Evolutionary conservation across 805 yeast genomes (phyloP).

Genomic region (Metschnikowia aberdeeniae): DNA sequence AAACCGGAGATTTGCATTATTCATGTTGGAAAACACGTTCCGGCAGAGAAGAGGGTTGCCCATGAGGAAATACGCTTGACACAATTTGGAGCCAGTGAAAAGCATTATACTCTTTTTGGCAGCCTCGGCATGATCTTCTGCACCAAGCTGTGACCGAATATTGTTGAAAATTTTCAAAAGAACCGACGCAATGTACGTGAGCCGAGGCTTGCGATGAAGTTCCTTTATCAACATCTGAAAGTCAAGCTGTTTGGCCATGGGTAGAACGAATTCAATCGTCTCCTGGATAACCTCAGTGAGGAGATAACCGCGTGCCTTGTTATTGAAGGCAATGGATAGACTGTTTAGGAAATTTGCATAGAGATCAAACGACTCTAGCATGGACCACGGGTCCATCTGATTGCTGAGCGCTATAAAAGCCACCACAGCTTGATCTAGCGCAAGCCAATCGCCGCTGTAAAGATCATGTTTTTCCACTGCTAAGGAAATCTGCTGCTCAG

Average conservation of each 20-base stretch:
- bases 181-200: conserved; percentile 49
- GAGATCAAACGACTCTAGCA: conserved; percentile 51
- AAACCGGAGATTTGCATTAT: conserved; percentile 44
- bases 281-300: conserved; percentile 34
- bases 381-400: conserved; percentile 52
- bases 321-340: conserved; percentile 46
- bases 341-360: conserved; percentile 46
- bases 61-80: conserved; percentile 53
- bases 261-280: conserved; percentile 37
- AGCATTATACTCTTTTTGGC: conserved; percentile 48
- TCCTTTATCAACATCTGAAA: conserved; percentile 39
- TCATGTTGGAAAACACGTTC: conserved; percentile 59
- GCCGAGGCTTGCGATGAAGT: conserved; percentile 40
- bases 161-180: conserved; percentile 58
- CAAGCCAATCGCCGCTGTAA: conserved; percentile 38
- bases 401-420: conserved; percentile 47
- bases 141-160: conserved; percentile 46
- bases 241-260: conserved; percentile 41
- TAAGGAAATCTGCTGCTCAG: conserved; percentile 15
- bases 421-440: conserved; percentile 42
- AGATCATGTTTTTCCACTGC: conserved; percentile 21
- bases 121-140: conserved; percentile 33
- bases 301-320: conserved; percentile 37
- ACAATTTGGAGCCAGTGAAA: conserved; percentile 50
- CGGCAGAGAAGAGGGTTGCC: conserved; percentile 56